Conservation (phyloP, 352 stramenopile species). For the Nothophytophthora sp. region DNA sequence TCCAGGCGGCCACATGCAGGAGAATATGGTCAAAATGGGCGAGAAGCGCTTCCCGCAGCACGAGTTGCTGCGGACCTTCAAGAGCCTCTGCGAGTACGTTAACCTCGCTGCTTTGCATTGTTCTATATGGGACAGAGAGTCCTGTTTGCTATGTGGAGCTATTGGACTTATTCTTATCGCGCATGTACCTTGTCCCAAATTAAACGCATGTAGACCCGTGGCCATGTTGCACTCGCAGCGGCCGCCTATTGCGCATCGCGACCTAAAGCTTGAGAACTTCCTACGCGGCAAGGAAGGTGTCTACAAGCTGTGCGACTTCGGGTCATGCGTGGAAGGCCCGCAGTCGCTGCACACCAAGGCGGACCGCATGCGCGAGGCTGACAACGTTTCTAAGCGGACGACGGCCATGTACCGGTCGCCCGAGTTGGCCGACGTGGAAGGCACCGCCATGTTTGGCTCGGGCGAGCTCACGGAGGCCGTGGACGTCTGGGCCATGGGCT, state of each 20-base stretch:
- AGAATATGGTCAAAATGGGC: conserved; percentile 92
- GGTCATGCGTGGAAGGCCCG: conserved; percentile 85
- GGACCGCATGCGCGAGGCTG: conserved; percentile 87
- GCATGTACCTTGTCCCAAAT: conserved; percentile 3
- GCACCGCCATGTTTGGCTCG: conserved; percentile 90
- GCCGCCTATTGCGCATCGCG: conserved; percentile 94
- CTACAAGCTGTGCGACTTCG: conserved; percentile 97
- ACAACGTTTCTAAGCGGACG: conserved; percentile 96
- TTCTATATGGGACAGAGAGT: too few species aligned
- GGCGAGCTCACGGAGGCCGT: conserved; percentile 92
- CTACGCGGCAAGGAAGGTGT: conserved; percentile 85
- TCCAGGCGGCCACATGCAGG: conserved; percentile 91
- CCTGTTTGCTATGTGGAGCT: not conserved
- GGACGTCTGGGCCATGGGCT: conserved; percentile 95
- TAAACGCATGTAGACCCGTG: conserved; percentile 42
- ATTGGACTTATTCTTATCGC: conserved; percentile 5
- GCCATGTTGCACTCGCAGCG: conserved; percentile 68
- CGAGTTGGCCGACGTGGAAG: conserved; percentile 96
- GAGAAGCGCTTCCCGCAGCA: conserved; percentile 64
- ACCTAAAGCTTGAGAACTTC: conserved; percentile 99
- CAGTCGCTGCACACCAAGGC: conserved; percentile 82
- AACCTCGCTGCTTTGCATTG: too few species aligned
- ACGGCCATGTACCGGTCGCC: conserved; percentile 98
- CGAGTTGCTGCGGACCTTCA: conserved; percentile 71
- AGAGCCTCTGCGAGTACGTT: conserved; percentile 73